Conservation (phyloP, 1,284 basidiomycete genomes). For the Ustilago crameri region DNA sequence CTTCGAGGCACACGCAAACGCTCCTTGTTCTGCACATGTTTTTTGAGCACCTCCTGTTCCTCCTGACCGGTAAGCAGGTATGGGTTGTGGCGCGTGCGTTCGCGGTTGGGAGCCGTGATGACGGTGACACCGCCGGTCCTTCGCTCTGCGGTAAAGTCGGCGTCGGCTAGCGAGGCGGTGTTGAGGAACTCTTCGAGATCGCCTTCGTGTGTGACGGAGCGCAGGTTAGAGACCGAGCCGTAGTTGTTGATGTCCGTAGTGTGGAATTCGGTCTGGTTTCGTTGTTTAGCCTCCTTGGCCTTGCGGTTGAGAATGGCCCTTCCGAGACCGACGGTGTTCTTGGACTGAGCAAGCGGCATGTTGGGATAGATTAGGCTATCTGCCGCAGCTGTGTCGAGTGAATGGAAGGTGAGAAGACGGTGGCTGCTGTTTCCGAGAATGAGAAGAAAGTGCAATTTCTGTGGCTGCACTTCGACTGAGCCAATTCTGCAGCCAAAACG, state of each 20-base stretch:
- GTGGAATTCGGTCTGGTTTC: constrained; percentile 61
- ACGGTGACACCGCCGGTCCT: constrained; percentile 83
- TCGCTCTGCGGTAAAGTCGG: constrained; percentile 96
- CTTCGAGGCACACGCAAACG: constrained; percentile 62
- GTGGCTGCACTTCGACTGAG: too few species aligned
- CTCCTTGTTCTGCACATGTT: constrained; percentile 62
- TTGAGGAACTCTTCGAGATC: constrained; percentile 96
- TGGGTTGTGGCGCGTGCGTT: constrained; percentile 75
- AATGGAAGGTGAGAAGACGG: too few species aligned
- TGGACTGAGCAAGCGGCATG: constrained; percentile 63
- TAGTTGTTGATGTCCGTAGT: constrained; percentile 70
- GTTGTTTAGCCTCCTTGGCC: constrained; percentile 58
- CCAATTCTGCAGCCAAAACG: too few species aligned
- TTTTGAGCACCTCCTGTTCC: constrained; percentile 74
- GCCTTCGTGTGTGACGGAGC: constrained; percentile 93
- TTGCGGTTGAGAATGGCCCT: constrained; percentile 64
- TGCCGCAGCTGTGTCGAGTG: constrained; percentile 13
- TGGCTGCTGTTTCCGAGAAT: too few species aligned
- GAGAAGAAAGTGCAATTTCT: too few species aligned
- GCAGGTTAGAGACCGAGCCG: constrained; percentile 72
- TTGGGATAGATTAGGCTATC: background rate
- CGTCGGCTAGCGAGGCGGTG: constrained; percentile 92
- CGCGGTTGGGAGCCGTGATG: constrained; percentile 74
- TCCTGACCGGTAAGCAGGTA: constrained; percentile 86
- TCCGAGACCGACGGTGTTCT: constrained; percentile 66